Percentiles rank a stretch among this genome's conserved stretches.
These are phyloP conservation scores for Aspergillus sp. DNA, from an alignment of 2,329 filamentous ascomycete genomes.

Conservation along the genomic window DNA sequence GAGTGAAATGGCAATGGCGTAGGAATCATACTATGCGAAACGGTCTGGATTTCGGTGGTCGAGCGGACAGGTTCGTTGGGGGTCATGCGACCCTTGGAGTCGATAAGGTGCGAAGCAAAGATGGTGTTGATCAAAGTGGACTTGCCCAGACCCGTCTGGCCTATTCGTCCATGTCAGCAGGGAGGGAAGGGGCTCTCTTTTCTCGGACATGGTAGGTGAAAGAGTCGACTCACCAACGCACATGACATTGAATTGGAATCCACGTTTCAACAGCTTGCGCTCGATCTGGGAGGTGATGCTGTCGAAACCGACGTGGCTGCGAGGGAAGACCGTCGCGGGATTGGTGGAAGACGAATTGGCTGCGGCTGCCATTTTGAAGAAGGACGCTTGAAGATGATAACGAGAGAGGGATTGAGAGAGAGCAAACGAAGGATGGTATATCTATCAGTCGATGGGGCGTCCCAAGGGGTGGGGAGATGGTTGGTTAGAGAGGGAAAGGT, in stretches of 20 bases:
- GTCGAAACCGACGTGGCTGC: slow-evolving; percentile 99
- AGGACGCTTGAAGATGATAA: slow-evolving; percentile 11
- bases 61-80: slow-evolving; percentile 92
- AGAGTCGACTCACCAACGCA: slow-evolving; percentile 79
- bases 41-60: slow-evolving; percentile 96
- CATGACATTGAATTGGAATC: slow-evolving; percentile 99
- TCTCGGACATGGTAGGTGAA: neutral
- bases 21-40: slow-evolving; percentile 71
- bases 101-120: slow-evolving; percentile 98
- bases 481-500: slow-evolving; percentile 22
- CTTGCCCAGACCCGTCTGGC: slow-evolving; percentile 97
- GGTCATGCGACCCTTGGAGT: slow-evolving; percentile 92
- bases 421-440: slow-evolving; percentile 7
- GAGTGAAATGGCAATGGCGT: neutral
- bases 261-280: slow-evolving; percentile 98
- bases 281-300: slow-evolving; percentile 99
- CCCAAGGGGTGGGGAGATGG: neutral
- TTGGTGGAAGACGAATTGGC: slow-evolving; percentile 56
- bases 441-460: neutral
- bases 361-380: slow-evolving; percentile 66
- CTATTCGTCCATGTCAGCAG: slow-evolving; percentile 50
- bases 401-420: slow-evolving; percentile 13
- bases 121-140: slow-evolving; percentile 99
- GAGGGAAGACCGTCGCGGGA: slow-evolving; percentile 69
- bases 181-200: too few relatives aligned